Evolutionary conservation across 495 filamentous ascomycete genomes (phyloP).

Genomic region (Bathelium albidoporum): DNA sequence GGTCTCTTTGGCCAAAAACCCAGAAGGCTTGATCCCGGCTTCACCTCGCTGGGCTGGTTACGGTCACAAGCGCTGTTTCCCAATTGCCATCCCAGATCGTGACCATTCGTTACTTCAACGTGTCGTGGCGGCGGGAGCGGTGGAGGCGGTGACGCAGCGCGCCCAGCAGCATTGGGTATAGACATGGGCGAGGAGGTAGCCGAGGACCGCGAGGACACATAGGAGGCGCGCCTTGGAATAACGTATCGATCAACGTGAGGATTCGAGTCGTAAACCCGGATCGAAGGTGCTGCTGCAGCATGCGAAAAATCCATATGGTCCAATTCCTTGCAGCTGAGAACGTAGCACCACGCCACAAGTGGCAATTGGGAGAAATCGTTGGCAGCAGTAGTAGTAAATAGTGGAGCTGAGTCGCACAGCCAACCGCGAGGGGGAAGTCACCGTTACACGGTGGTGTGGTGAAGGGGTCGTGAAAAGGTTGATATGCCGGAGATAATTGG

Average conservation of each 20-base stretch:
- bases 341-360: constrained; percentile 1
- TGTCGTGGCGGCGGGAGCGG: constrained; percentile 52
- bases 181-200: constrained; percentile 38
- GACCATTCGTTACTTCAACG: constrained; percentile 45
- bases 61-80: constrained; percentile 33
- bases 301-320: constrained; percentile 10
- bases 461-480: background rate
- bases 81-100: constrained; percentile 52
- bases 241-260: constrained; percentile 18
- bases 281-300: constrained; percentile 12
- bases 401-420: background rate
- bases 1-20: constrained; percentile 36
- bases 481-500: constrained; percentile 1
- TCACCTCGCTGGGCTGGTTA: constrained; percentile 29
- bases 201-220: constrained; percentile 9
- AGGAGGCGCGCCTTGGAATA: constrained; percentile 20
- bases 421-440: background rate
- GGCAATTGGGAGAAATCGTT: background rate
- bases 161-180: constrained; percentile 44
- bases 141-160: constrained; percentile 45
- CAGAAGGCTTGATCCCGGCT: constrained; percentile 45
- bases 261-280: constrained; percentile 25
- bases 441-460: background rate
- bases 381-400: background rate
- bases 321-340: background rate